A percentile compares a stretch with the other conserved stretches of the same genome.
Evolutionary conservation across 2,329 filamentous ascomycete genomes (phyloP).

Genomic region (Hypoxylon sp.): DNA sequence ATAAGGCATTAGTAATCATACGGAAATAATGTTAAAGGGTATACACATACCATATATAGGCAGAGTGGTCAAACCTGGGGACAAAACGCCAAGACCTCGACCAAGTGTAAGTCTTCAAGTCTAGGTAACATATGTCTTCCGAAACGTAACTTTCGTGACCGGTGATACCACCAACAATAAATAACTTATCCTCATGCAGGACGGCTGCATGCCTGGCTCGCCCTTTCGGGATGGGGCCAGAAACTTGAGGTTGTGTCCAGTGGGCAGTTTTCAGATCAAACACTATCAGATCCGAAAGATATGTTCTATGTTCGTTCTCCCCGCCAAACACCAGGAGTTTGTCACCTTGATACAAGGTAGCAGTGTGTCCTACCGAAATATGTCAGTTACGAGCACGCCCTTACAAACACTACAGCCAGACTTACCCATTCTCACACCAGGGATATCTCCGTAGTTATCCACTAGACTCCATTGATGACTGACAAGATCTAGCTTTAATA

Average conservation of each 20-base stretch:
- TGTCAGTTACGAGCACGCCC: conserved; percentile 19
- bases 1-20: conserved; percentile 37
- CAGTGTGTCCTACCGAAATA: conserved; percentile 81
- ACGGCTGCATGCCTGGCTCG: conserved; percentile 94
- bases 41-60: conserved; percentile 80
- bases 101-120: conserved; percentile 98
- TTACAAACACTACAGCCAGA: conserved; percentile 26
- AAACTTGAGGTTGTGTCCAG: conserved; percentile 93
- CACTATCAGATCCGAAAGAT: conserved; percentile 94
- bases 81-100: conserved; percentile 97
- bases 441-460: conserved; percentile 98
- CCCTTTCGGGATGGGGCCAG: conserved; percentile 87
- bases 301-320: conserved; percentile 97
- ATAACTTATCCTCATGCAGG: conserved; percentile 95
- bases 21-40: not conserved
- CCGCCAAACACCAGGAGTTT: conserved; percentile 98
- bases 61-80: conserved; percentile 92
- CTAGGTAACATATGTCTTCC: conserved; percentile 96
- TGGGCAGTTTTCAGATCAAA: conserved; percentile 95
- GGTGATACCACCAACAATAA: conserved; percentile 95
- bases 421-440: conserved; percentile 94
- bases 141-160: conserved; percentile 92
- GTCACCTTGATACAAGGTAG: conserved; percentile 91
- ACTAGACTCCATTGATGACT: conserved; percentile 95
- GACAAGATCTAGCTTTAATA: conserved; percentile 87